These are phyloP conservation scores for Tardiomyces digboiensis DNA, from an alignment of 1,139 yeast species.

Conservation along the genomic window DNA sequence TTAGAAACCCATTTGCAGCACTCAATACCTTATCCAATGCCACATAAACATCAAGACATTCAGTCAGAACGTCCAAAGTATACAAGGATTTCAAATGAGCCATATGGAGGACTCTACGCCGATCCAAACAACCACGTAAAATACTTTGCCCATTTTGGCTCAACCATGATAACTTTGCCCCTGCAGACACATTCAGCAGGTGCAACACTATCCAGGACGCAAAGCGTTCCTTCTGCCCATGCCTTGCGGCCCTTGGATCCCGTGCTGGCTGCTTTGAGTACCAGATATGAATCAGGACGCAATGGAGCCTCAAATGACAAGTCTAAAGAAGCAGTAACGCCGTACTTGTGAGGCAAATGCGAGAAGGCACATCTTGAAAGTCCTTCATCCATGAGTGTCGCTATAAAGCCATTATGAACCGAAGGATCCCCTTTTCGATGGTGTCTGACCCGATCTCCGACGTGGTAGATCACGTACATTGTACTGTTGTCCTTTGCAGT, in stretches of 20 bases:
- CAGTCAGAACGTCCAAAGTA: too few relatives aligned
- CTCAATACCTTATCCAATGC: too few relatives aligned
- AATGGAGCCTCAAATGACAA: constrained; percentile 59
- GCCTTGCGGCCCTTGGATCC: constrained; percentile 75
- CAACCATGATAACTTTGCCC: constrained; percentile 22
- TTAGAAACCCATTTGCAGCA: too few relatives aligned
- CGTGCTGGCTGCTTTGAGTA: constrained; percentile 57
- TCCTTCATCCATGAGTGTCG: constrained; percentile 81
- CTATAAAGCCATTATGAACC: constrained; percentile 79
- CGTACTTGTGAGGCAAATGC: constrained; percentile 67
- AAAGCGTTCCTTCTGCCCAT: constrained; percentile 55
- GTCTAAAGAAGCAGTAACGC: constrained; percentile 80
- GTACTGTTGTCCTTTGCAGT: constrained; percentile 8
- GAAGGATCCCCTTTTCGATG: constrained; percentile 43
- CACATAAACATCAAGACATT: too few relatives aligned
- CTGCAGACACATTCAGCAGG: constrained; percentile 3
- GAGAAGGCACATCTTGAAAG: constrained; percentile 85
- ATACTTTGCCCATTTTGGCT: constrained; percentile 20
- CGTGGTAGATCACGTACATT: not conserved
- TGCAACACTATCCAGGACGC: constrained; percentile 20
- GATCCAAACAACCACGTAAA: not conserved
- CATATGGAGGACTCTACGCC: not conserved
- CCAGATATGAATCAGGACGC: constrained; percentile 55
- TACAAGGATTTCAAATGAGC: not conserved
- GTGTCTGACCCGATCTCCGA: constrained; percentile 59